Evolutionary conservation across 1,139 yeast genomes (phyloP), one percentile per base, ranked within the genome.

Genomic region (Meyerozyma athensensis): DNA sequence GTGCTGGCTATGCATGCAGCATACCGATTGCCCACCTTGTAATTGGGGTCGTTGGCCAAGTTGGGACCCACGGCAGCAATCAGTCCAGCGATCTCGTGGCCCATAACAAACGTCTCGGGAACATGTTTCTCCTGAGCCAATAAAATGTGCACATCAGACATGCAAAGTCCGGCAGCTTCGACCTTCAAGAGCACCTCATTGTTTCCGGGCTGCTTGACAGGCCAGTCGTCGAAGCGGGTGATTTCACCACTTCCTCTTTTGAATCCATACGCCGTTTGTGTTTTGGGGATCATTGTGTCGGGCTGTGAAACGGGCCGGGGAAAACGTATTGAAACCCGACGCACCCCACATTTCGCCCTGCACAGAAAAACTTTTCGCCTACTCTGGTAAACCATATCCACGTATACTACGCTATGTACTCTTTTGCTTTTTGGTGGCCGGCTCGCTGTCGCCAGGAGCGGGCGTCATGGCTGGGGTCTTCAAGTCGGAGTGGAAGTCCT

Each of bases 81-180:
- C 39, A 57, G 58, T 1, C 81, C 82, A 8, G 79, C 76, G 28
- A 76, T 68, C 51, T 77, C 81, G 52, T 76, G 81, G 18, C 82
- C 82, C 72, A 76, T 68, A 17, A 74, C 64, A 46, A 68, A 72
- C 34, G 58, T 56, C 14, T 54, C 46, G 37, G 65, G 53, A 30
- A 46, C 35, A 23, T 36, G 33, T 46, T n/a, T 39, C 23, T 21
- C 53, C 52, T 38, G 56, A 9, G 65, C 68, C 21, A 55, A 48
- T 19, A 74, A 52, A 17, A 72, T 57, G 46, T 73, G 77, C 16
- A 72, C 59, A 48, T 75, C 81, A 39, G 77, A 68, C 46, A 63
- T 66, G 51, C 80, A 75, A 42, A 75, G 58, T 2, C 81, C 80
- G 1, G 75, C 75, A 0, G 76, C 79, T 42, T 71, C 72, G 22